Evolutionary conservation across 441 rosid genomes (phyloP).

Genomic region (Mallotus japonicus): DNA sequence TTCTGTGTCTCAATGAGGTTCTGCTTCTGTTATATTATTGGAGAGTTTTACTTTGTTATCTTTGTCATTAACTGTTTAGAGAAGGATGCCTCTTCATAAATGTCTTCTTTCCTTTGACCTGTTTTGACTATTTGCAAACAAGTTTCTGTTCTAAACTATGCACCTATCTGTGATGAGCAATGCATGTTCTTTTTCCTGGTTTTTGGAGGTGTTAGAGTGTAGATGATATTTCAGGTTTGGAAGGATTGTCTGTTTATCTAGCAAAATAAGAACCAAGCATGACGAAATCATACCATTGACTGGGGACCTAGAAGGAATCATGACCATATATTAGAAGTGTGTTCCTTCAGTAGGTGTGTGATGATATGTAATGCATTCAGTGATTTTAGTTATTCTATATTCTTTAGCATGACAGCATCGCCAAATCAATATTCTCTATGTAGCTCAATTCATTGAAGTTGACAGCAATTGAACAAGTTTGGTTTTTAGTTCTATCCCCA

Average conservation of each 20-base stretch:
- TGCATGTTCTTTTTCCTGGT: not conserved
- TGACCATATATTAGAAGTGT: not conserved
- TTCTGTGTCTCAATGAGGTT: not conserved
- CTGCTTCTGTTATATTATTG: not conserved
- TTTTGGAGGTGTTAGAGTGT: not conserved
- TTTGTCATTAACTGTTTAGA: not conserved
- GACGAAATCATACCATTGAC: not conserved
- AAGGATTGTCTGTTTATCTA: not conserved
- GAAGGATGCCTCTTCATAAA: not conserved
- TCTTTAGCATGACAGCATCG: not conserved
- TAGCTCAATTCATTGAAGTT: not conserved
- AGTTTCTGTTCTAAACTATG: too few relatives aligned
- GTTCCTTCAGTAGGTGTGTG: not conserved
- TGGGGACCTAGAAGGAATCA: not conserved
- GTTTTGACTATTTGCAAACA: too few relatives aligned
- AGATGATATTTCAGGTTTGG: not conserved
- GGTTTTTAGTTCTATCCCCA: not conserved
- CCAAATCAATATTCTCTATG: conserved; percentile 8
- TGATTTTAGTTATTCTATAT: not conserved
- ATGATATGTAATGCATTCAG: not conserved
- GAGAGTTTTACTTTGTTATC: conserved; percentile 7
- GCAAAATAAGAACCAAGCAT: not conserved
- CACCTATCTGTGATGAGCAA: not conserved
- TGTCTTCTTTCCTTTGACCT: not conserved
- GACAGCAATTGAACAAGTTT: not conserved